Evolutionary conservation across 495 filamentous ascomycete genomes (phyloP).

Genomic region (Usnea hakonensis): DNA sequence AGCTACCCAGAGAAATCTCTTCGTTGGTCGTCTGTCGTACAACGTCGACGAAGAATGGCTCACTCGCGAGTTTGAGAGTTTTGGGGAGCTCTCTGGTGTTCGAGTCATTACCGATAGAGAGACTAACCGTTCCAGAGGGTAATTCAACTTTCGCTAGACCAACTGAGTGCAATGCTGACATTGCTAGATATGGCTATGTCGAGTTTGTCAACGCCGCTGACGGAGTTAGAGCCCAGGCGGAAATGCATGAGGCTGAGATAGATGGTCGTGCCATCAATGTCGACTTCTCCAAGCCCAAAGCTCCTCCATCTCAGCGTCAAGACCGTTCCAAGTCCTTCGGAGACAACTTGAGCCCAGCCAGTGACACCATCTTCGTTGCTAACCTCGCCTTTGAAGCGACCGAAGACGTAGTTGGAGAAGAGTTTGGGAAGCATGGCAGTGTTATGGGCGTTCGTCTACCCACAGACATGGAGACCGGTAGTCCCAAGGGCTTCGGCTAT

Average conservation of each 20-base stretch:
- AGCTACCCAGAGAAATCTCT: constrained; percentile 64
- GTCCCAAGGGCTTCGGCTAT: constrained; percentile 92
- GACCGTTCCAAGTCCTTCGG: constrained; percentile 66
- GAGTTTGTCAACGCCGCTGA: constrained; percentile 67
- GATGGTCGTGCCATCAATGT: constrained; percentile 84
- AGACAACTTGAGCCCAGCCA: constrained; percentile 62
- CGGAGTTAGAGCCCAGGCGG: constrained; percentile 69
- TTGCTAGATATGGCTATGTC: constrained; percentile 79
- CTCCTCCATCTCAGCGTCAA: constrained; percentile 47
- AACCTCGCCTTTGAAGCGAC: constrained; percentile 82
- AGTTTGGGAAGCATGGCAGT: constrained; percentile 63
- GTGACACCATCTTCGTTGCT: constrained; percentile 86
- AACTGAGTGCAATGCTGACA: constrained; percentile 26
- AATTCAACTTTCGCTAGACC: constrained; percentile 7
- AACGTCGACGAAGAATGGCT: constrained; percentile 90
- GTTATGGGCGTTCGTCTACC: constrained; percentile 80
- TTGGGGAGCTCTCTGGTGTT: constrained; percentile 65
- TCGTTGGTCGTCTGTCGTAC: constrained; percentile 93
- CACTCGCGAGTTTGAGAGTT: constrained; percentile 73
- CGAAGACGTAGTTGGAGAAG: constrained; percentile 64
- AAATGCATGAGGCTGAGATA: constrained; percentile 70
- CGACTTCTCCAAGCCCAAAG: constrained; percentile 69
- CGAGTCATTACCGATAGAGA: constrained; percentile 80
- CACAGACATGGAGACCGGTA: constrained; percentile 78
- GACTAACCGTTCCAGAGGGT: constrained; percentile 79